Evolutionary conservation across 2,329 filamentous ascomycete species (phyloP).

Genomic region (Penicillium sp.): DNA sequence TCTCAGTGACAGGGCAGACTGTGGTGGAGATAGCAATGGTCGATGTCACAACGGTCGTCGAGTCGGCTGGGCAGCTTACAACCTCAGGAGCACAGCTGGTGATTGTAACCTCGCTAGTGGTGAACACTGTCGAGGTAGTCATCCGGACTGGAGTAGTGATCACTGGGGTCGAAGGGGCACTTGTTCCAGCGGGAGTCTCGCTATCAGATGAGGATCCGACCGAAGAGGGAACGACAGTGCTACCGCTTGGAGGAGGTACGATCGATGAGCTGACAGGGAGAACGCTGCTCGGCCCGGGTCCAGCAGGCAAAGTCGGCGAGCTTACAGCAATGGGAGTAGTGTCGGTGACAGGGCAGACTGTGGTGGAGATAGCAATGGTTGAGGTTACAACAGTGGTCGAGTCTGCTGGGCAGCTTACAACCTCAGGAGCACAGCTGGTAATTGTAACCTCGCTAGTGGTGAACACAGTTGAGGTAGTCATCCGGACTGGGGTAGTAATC

Average conservation of each 20-base stretch:
- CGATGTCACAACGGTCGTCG: slow-evolving; percentile 53
- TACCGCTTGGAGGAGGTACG: background rate
- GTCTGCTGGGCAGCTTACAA: slow-evolving; percentile 53
- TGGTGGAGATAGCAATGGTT: slow-evolving; percentile 59
- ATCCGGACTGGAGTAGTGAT: slow-evolving; percentile 11
- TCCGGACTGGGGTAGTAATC: slow-evolving; percentile 6
- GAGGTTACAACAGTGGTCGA: slow-evolving; percentile 54
- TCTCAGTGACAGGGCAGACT: slow-evolving; percentile 53
- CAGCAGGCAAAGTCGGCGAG: background rate
- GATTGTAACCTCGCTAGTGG: slow-evolving; percentile 39
- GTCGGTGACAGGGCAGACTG: slow-evolving; percentile 54
- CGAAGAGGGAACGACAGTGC: background rate
- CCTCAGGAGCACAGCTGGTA: slow-evolving; percentile 41
- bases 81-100: slow-evolving; percentile 43
- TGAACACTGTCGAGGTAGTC: slow-evolving; percentile 41
- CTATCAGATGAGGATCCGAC: background rate
- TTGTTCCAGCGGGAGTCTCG: background rate
- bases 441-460: slow-evolving; percentile 40
- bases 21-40: slow-evolving; percentile 60
- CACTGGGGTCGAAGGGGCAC: background rate
- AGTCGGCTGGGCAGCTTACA: slow-evolving; percentile 53
- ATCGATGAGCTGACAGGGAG: background rate
- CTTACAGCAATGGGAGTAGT: slow-evolving; percentile 11
- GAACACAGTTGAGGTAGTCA: slow-evolving; percentile 41
- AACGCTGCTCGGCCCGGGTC: background rate